These are phyloP conservation scores for Schizopora paradoxa DNA, from an alignment of 1,284 basidiomycete genomes.

Conservation along the genomic window DNA sequence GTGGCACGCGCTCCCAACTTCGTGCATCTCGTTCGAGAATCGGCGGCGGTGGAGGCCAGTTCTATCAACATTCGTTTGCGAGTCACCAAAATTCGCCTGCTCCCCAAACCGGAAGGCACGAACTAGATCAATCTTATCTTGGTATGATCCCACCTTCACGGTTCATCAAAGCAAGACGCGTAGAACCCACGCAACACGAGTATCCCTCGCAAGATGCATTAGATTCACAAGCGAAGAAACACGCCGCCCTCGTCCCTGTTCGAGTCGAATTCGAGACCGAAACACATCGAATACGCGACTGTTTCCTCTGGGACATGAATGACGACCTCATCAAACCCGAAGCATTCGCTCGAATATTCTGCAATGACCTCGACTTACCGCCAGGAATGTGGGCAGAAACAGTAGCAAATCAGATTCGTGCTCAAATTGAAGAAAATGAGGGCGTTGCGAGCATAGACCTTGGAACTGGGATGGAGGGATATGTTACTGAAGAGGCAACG, in stretches of 20 bases:
- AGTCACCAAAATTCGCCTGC: slow-evolving; percentile 27
- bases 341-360: slow-evolving; percentile 81
- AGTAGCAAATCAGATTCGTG: slow-evolving; percentile 81
- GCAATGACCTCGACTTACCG: slow-evolving; percentile 82
- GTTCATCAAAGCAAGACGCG: slow-evolving; percentile 62
- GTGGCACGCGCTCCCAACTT: slow-evolving; percentile 43
- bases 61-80: slow-evolving; percentile 25
- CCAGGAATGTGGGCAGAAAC: slow-evolving; percentile 63
- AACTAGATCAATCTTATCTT: slow-evolving; percentile 83
- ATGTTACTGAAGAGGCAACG: slow-evolving; percentile 20
- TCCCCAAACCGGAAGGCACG: slow-evolving; percentile 34
- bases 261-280: slow-evolving; percentile 94
- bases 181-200: slow-evolving; percentile 58
- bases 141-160: slow-evolving; percentile 80
- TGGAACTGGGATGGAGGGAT: slow-evolving; percentile 19
- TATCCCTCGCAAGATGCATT: slow-evolving; percentile 67
- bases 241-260: slow-evolving; percentile 81
- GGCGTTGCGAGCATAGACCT: slow-evolving; percentile 65
- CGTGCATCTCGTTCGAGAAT: slow-evolving; percentile 33
- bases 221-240: slow-evolving; percentile 56
- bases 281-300: slow-evolving; percentile 86
- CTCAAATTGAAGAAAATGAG: slow-evolving; percentile 87
- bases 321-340: slow-evolving; percentile 79
- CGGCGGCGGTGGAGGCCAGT: slow-evolving; percentile 32
- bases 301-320: slow-evolving; percentile 95